Evolutionary conservation across 2,329 filamentous ascomycete species (phyloP).

Genomic region (Pseudodiploospora longispora): DNA sequence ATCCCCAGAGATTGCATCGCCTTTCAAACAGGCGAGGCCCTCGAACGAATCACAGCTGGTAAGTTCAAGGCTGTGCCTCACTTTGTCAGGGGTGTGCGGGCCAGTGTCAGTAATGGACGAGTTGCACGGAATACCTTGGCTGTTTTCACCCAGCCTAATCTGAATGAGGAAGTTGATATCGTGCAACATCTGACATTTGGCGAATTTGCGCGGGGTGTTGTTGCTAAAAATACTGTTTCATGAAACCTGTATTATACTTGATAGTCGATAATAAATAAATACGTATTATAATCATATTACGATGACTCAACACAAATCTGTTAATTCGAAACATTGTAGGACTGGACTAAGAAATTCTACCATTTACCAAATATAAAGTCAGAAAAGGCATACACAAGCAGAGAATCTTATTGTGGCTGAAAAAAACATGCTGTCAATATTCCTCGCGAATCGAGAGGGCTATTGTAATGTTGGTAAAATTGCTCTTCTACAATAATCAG

Average conservation of each 20-base stretch:
- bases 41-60: slow-evolving; percentile 86
- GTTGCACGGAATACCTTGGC: slow-evolving; percentile 83
- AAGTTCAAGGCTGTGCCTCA: slow-evolving; percentile 92
- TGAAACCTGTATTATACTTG: slow-evolving; percentile 7
- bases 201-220: slow-evolving; percentile 59
- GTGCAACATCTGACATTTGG: slow-evolving; percentile 63
- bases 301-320: too few relatives aligned
- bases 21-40: slow-evolving; percentile 90
- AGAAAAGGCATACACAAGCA: too few relatives aligned
- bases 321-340: too few relatives aligned
- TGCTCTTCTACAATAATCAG: too few relatives aligned
- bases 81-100: slow-evolving; percentile 73
- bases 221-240: slow-evolving; percentile 50
- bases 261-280: too few relatives aligned
- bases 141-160: slow-evolving; percentile 93
- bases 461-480: too few relatives aligned
- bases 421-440: too few relatives aligned
- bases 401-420: too few relatives aligned
- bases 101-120: slow-evolving; percentile 39
- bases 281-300: too few relatives aligned
- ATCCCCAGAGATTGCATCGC: slow-evolving; percentile 88
- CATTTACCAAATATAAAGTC: too few relatives aligned
- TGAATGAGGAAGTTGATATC: slow-evolving; percentile 70
- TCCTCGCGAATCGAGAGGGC: too few relatives aligned
- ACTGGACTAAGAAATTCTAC: too few relatives aligned